Percentiles rank a stretch among this genome's conserved stretches.
Evolutionary conservation across 495 filamentous ascomycete genomes (phyloP).

Genomic region (Podospora appendiculata): DNA sequence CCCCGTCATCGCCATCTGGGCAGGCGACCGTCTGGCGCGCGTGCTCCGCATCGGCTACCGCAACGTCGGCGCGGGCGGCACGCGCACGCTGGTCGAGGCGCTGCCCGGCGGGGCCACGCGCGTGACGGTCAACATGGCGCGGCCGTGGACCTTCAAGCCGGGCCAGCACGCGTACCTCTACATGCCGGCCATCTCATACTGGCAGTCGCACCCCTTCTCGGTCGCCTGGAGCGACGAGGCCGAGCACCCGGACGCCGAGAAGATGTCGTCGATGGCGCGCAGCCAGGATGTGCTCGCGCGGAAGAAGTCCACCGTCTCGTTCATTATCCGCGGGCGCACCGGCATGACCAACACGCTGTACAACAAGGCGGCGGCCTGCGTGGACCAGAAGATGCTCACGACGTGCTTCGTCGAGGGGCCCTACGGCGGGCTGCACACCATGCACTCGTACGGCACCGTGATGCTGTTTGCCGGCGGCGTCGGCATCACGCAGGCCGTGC

Average conservation of each 20-base stretch:
- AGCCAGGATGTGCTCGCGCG: conserved; percentile 36
- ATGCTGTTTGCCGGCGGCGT: conserved; percentile 83
- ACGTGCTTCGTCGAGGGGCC: conserved; percentile 72
- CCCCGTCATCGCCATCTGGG: conserved; percentile 56
- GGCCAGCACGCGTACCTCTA: conserved; percentile 80
- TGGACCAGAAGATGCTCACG: conserved; percentile 51
- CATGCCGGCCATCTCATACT: conserved; percentile 65
- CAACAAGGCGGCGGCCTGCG: conserved; percentile 53
- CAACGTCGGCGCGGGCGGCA: conserved; percentile 58
- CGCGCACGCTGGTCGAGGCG: conserved; percentile 51
- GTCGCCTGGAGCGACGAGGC: conserved; percentile 56
- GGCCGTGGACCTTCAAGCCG: conserved; percentile 63
- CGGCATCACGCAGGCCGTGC: conserved; percentile 82
- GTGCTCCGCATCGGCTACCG: conserved; percentile 49
- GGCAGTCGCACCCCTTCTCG: conserved; percentile 62
- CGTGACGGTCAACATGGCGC: conserved; percentile 70
- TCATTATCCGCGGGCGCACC: conserved; percentile 69
- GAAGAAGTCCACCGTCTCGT: conserved; percentile 61
- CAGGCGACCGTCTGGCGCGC: conserved; percentile 53
- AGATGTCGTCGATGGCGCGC: conserved; percentile 44
- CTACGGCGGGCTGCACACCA: conserved; percentile 60
- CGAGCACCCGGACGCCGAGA: conserved; percentile 37
- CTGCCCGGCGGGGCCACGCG: conserved; percentile 58
- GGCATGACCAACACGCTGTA: conserved; percentile 78
- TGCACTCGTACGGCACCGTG: conserved; percentile 77